phyloP scores from a whole-genome alignment of 345 rosid genomes.

The Salix koriyanagi region DNA sequence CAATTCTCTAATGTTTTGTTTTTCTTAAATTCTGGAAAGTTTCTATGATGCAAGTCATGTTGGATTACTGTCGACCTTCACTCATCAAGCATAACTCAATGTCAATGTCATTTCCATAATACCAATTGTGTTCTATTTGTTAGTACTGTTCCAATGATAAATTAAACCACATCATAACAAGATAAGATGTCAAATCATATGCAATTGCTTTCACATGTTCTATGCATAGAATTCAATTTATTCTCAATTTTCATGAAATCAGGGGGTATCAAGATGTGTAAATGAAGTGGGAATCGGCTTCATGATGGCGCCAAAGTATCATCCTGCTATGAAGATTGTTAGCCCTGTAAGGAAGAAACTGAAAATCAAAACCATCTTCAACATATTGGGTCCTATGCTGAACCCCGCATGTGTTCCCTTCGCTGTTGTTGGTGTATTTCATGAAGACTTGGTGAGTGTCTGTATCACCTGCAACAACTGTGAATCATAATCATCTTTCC shows the following conservation, averaged over 20 bases:
- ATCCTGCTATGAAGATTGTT: constrained; percentile 91
- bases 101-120: background rate
- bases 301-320: constrained; percentile 86
- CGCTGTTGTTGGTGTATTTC: constrained; percentile 90
- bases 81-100: background rate
- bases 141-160: background rate
- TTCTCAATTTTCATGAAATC: constrained; percentile 10
- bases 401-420: constrained; percentile 81
- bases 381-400: constrained; percentile 85
- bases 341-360: constrained; percentile 79
- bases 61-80: background rate
- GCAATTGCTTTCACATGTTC: background rate
- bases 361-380: constrained; percentile 79
- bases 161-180: background rate
- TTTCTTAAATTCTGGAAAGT: background rate
- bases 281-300: constrained; percentile 85
- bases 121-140: background rate
- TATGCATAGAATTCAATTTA: background rate
- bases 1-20: background rate
- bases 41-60: background rate
- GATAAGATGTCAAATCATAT: background rate
- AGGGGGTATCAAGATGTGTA: constrained; percentile 71
- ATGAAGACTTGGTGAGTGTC: constrained; percentile 58
- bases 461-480: background rate
- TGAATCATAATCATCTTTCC: background rate